Base-by-base conservation (phyloP, 805 yeast species). In the Candida xiaguanensis region DNA sequence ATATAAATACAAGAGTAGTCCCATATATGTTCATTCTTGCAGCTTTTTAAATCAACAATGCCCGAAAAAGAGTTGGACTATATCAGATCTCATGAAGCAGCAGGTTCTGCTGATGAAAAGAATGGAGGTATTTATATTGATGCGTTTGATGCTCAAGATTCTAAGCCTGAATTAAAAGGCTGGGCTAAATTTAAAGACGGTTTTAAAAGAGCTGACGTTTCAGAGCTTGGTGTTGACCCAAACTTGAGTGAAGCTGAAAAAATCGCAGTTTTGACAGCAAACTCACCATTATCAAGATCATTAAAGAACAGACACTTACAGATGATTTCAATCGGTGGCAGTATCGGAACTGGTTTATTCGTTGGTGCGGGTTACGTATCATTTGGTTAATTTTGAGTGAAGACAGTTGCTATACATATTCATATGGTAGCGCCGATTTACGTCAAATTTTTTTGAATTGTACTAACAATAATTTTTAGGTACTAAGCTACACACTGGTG, bases 321-420 rank as follows among this genome's bases (percentile, higher is more conserved):
- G 47, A 81, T 85, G 89, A 85, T 85, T 63, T 90, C 95, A 38
- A 70, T 85, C 46, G 91, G 91, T 50, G 89, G 91, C 34, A 74
- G 83, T 44, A 85, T 86, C 50, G 95, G 95, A 52, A 82, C 93
- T 12, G 95, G 93, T 57, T 67, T 86, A 38, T 78, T 87, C 44
- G 83, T 87, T 24, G 88, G 88, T n/a, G n/a, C n/a, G n/a, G n/a
- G n/a, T n/a, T n/a, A n/a, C n/a, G n/a, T n/a, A n/a, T n/a, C n/a
- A n/a, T n/a, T n/a, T n/a, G n/a, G n/a, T n/a, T n/a, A n/a, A n/a
- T n/a, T n/a, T n/a, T n/a, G n/a, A n/a, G n/a, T n/a, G n/a, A n/a
- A n/a, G n/a, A n/a, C n/a, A n/a, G n/a, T n/a, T n/a, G n/a, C n/a
- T n/a, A n/a, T n/a, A n/a, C n/a, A n/a, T n/a, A n/a, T n/a, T n/a